Evolutionary conservation across 352 stramenopile species (phyloP), one percentile per base, ranked within the genome.

Genomic region (Globisporangium perplexum): DNA sequence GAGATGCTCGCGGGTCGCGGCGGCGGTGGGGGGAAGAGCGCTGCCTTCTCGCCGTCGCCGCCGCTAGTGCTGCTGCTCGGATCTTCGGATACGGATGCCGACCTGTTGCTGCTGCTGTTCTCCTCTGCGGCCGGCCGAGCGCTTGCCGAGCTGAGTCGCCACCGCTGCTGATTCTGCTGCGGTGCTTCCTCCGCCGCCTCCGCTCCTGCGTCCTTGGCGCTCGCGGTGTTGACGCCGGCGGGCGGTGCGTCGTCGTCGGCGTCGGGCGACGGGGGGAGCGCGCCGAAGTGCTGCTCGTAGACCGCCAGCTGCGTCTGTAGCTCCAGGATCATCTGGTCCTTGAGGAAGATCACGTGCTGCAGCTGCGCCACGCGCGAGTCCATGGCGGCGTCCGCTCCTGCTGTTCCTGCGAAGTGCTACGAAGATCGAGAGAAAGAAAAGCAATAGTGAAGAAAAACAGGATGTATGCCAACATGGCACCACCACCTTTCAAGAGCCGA

Each of bases 261-360:
- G 17, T 83, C 47, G 38, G 76, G 28, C 7, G 57, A 60, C 7
- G 59, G 47, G 41, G 82, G 67, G 6, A 92, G 57, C 31, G 66
- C 56, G 30, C 82, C 82, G 45, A 77, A 86, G 14, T 66, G 73
- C 39, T 64, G 50, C 42, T 62, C 54, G 57, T 92, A 92, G 44
- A 71, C 79, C 36, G 77, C 63, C 53, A 92, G 60, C 58, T 82
- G 77, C 47, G 63, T 82, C 69, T 88, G 77, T 17, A 92, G 66
- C 53, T 82, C 70, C 24, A 92, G 61, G 58, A 92, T 90, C 77
- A 90, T 88, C 55, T 87, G 62, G 59, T 92, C 82, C 59, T 92
- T 92, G 65, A 90, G 86, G 50, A 87, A 62, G 53, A 92, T 90
- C 55, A 92, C 73, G 43, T 88, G 78, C 65, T 92, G 78, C 47